Evolutionary conservation across 257 asterid genomes (phyloP).

Genomic region (Solanum arcanum): DNA sequence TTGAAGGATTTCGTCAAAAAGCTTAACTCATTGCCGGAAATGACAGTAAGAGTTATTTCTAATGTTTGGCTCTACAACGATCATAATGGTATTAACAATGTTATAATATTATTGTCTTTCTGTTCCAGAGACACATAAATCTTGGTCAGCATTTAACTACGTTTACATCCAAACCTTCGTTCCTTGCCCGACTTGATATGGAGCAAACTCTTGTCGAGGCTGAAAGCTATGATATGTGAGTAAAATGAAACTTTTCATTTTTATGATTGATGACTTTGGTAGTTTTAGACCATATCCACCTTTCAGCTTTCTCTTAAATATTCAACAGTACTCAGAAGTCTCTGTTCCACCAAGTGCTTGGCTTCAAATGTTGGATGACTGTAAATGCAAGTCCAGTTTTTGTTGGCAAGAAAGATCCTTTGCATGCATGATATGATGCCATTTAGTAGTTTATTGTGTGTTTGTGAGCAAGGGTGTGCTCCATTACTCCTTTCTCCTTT

Average conservation of each 20-base stretch:
- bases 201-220: slow-evolving; percentile 95
- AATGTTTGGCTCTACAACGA: not conserved
- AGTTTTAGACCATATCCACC: not conserved
- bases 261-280: not conserved
- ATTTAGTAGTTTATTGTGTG: not conserved
- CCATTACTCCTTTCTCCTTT: not conserved
- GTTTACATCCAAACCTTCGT: slow-evolving; percentile 74
- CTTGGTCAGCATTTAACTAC: slow-evolving; percentile 92
- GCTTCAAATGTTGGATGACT: not conserved
- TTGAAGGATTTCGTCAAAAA: slow-evolving; percentile 97
- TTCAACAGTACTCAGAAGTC: not conserved
- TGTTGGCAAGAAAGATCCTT: not conserved
- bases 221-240: slow-evolving; percentile 86
- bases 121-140: slow-evolving; percentile 85
- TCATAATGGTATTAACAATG: not conserved
- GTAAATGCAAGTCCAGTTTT: not conserved
- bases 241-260: not conserved
- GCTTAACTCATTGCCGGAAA: slow-evolving; percentile 96
- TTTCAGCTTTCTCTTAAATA: not conserved
- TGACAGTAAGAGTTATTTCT: slow-evolving; percentile 59
- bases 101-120: slow-evolving; percentile 13
- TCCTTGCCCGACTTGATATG: slow-evolving; percentile 85
- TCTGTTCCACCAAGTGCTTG: not conserved
- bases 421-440: not conserved
- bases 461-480: not conserved